Conservation (phyloP, 139 green algal genomes). For the Chlamydomonas asymmetrica region DNA sequence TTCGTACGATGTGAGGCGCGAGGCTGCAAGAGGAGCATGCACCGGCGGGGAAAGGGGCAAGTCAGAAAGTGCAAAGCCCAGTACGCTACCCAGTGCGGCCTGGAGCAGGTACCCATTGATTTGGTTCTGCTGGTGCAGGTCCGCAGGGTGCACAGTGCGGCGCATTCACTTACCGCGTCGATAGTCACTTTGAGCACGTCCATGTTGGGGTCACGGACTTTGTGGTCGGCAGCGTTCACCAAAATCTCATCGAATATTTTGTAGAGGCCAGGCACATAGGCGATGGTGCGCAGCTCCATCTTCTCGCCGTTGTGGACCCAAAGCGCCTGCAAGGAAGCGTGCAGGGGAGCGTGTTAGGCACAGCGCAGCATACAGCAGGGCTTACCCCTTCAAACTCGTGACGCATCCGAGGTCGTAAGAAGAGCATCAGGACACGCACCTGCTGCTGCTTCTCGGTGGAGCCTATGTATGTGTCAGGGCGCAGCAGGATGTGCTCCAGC, state of each 20-base stretch:
- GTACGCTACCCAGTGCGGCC: no score
- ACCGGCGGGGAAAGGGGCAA: no score
- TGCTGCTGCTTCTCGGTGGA: slow-evolving; percentile 87
- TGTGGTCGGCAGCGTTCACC: slow-evolving; percentile 99
- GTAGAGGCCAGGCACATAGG: slow-evolving; percentile 94
- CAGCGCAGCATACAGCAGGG: no score
- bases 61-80: no score
- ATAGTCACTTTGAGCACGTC: slow-evolving; percentile 87
- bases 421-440: no score
- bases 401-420: no score
- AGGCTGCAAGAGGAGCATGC: background rate
- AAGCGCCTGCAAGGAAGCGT: no score
- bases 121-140: no score
- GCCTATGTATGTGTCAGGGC: slow-evolving; percentile 98
- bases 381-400: no score
- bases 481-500: slow-evolving; percentile 97
- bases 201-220: slow-evolving; percentile 94
- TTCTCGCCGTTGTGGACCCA: slow-evolving; percentile 90
- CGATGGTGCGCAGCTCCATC: slow-evolving; percentile 57
- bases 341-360: no score
- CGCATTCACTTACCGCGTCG: slow-evolving; percentile 59
- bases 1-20: background rate
- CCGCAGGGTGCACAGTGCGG: no score
- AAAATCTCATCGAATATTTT: slow-evolving; percentile 99
- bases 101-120: no score